A percentile compares a stretch with the other conserved stretches of the same genome.
phyloP scores from a whole-genome alignment of 2,329 filamentous ascomycete genomes.

The Neocucurbitaria cava region DNA sequence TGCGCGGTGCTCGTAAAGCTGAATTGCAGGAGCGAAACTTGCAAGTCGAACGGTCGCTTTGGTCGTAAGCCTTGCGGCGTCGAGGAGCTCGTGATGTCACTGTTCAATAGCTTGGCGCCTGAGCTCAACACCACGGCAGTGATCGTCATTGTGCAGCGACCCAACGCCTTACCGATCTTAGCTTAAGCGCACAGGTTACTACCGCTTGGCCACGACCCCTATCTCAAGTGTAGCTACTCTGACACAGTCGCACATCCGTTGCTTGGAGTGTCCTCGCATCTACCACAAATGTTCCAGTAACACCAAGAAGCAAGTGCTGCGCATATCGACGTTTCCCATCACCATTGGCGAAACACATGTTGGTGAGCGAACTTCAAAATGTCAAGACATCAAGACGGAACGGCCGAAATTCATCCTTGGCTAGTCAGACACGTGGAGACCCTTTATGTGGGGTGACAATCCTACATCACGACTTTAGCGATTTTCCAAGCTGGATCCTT shows the following conservation, averaged over 20 bases:
- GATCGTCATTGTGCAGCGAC: slow-evolving; percentile 24
- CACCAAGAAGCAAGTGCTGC: background rate
- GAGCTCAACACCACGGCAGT: slow-evolving; percentile 8
- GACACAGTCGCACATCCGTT: background rate
- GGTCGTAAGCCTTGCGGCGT: slow-evolving; percentile 16
- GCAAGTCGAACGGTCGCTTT: slow-evolving; percentile 6
- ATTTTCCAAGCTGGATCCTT: slow-evolving; percentile 13
- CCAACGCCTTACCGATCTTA: slow-evolving; percentile 10
- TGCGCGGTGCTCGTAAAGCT: slow-evolving; percentile 1
- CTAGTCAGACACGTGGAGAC: slow-evolving; percentile 27
- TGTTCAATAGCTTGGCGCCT: slow-evolving; percentile 6
- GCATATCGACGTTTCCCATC: background rate
- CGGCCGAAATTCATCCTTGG: background rate
- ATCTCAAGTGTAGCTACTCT: background rate
- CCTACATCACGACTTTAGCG: slow-evolving; percentile 20
- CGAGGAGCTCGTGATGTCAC: slow-evolving; percentile 21
- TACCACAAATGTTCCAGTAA: slow-evolving; percentile 1
- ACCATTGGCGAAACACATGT: background rate
- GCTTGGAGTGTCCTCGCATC: background rate
- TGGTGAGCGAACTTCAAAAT: background rate
- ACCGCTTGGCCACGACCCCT: slow-evolving; percentile 2
- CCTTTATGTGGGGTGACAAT: slow-evolving; percentile 23
- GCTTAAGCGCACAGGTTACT: slow-evolving; percentile 12
- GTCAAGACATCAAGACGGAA: background rate
- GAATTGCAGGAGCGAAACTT: slow-evolving; percentile 4